Percentiles rank a stretch among this genome's conserved stretches.
These are phyloP conservation scores for Aphanoascus verrucosus DNA, from an alignment of 2,329 filamentous ascomycete species.

Conservation along the genomic window DNA sequence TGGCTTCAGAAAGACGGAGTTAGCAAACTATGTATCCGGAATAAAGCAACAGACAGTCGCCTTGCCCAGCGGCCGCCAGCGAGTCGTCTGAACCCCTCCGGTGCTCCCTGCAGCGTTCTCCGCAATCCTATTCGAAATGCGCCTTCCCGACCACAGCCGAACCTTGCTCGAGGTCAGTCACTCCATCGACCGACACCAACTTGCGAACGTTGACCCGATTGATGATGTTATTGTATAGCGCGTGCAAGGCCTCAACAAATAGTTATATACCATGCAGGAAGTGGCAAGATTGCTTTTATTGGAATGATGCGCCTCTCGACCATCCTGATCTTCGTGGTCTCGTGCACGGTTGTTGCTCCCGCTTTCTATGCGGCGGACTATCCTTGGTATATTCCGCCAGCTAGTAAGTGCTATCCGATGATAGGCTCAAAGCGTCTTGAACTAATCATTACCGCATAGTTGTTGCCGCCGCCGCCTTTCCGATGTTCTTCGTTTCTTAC, in stretches of 20 bases:
- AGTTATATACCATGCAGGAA: constrained; percentile 67
- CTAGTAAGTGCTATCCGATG: constrained; percentile 25
- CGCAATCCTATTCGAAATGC: constrained; percentile 8
- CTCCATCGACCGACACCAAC: background rate
- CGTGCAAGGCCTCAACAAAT: constrained; percentile 35
- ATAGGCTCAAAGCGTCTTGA: background rate
- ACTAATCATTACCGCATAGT: constrained; percentile 33
- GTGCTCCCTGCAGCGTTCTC: constrained; percentile 9
- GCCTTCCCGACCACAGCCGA: constrained; percentile 7
- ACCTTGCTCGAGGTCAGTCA: constrained; percentile 3
- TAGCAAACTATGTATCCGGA: constrained; percentile 8
- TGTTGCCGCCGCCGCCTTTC: constrained; percentile 50
- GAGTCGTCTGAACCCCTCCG: background rate
- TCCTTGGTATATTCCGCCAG: constrained; percentile 34
- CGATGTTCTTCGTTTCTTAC: constrained; percentile 54
- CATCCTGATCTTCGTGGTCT: constrained; percentile 57
- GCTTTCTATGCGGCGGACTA: constrained; percentile 40
- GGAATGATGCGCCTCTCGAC: constrained; percentile 61
- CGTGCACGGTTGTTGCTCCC: constrained; percentile 53
- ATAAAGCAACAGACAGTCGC: constrained; percentile 6
- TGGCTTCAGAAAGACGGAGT: background rate
- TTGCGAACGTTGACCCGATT: constrained; percentile 11
- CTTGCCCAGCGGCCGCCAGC: background rate
- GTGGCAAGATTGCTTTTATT: constrained; percentile 54
- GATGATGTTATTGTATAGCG: constrained; percentile 18